Evolutionary conservation across 306 rosid species (phyloP), one percentile per base, ranked within the genome.

Genomic region (Cicer chorassanicum): DNA sequence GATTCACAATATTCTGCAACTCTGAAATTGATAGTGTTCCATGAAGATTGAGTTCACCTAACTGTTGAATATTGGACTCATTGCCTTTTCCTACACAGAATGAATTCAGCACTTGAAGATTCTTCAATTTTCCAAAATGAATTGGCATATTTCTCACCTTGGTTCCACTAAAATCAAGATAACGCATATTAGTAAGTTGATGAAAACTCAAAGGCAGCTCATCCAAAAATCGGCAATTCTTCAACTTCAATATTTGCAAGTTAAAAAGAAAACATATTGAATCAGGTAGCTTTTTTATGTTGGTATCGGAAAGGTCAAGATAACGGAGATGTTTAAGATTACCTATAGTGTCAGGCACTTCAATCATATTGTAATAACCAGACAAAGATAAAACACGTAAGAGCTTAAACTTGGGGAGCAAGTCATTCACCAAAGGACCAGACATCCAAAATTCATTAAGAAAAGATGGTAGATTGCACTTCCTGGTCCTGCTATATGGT

Each of bases 311-410:
- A 7, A 75, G 24, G 40, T 75, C 79, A 8, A 75, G 36, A 51
- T 39, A 64, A 5, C 79, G 54, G 1, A 75, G 42, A 49, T 64
- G 65, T 9, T 18, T 75, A 51, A 75, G 79, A 63, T 75, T 75
- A 4, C 54, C 54, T 15, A 64, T 50, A 19, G 54, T 39, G 4
- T 64, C 49, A 62, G 77, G 64, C n/a, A 75, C 16, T 56, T 42
- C 45, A 7, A 0, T 2, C 8, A 43, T 5, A 34, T 6, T 11
- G 16, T 0, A 2, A 21, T 57, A 19, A 24, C 44, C 56, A 13
- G 15, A 8, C 40, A 72, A 72, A 44, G 68, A 72, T 1, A 72
- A 72, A 19, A 45, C 68, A 72, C 57, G 67, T 9, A 72, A 43
- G 34, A 4, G 1, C 55, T 57, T 72, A 5, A 56, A 57, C 8